phyloP scores from a whole-genome alignment of 352 stramenopile genomes.

The Pythium rishiriense region DNA sequence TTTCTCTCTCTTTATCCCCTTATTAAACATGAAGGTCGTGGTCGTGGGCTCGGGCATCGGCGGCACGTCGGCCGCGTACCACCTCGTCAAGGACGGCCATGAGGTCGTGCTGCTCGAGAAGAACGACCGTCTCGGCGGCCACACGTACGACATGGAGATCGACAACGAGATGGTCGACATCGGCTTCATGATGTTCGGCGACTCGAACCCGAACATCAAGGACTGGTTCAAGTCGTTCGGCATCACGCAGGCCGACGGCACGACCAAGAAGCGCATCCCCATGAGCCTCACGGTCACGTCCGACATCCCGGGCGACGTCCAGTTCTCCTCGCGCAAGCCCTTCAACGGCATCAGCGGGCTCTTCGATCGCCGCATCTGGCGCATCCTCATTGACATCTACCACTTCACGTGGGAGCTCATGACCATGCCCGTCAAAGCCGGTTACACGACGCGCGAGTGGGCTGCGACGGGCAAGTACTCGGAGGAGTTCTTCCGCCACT shows the following conservation, averaged over 20 bases:
- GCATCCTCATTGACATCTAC: constrained; percentile 87
- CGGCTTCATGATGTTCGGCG: constrained; percentile 90
- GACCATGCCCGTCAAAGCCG: constrained; percentile 76
- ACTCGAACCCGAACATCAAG: constrained; percentile 92
- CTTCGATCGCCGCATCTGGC: constrained; percentile 80
- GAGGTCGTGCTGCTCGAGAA: constrained; percentile 83
- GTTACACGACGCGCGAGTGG: constrained; percentile 81
- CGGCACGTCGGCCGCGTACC: constrained; percentile 81
- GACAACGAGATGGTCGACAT: constrained; percentile 84
- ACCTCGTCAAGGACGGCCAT: constrained; percentile 82
- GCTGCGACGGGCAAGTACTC: constrained; percentile 69
- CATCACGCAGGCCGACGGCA: constrained; percentile 82
- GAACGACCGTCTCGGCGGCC: constrained; percentile 74
- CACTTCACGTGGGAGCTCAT: constrained; percentile 87
- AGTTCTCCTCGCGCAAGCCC: constrained; percentile 83
- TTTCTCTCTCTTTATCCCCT: neutral
- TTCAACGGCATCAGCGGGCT: constrained; percentile 68
- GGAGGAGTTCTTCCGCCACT: constrained; percentile 84
- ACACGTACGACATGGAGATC: constrained; percentile 89
- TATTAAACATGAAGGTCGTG: constrained; percentile 71
- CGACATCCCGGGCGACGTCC: constrained; percentile 73
- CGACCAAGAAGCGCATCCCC: constrained; percentile 84
- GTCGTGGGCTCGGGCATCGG: constrained; percentile 84
- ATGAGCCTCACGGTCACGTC: constrained; percentile 88
- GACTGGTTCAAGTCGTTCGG: constrained; percentile 87